Evolutionary conservation across 2,329 filamentous ascomycete genomes (phyloP).

Genomic region (Fusarium annulatum): DNA sequence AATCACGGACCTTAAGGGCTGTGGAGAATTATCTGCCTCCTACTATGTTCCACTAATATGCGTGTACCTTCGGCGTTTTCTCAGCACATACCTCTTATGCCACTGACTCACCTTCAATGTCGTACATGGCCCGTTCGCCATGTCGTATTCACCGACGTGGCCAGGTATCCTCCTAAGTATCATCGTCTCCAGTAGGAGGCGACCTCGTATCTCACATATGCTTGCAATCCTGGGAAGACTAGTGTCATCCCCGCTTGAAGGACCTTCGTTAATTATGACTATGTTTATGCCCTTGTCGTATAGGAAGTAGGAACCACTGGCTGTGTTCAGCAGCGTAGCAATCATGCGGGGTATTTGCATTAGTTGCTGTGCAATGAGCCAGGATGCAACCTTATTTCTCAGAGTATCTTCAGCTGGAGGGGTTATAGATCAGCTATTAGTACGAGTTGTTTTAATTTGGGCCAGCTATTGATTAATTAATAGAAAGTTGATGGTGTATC

Average conservation of each 20-base stretch:
- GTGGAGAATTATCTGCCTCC: neutral
- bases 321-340: neutral
- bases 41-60: neutral
- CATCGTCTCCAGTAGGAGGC: neutral
- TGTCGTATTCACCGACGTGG: neutral
- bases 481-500: neutral
- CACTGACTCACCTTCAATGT: neutral
- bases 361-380: neutral
- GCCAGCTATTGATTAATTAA: neutral
- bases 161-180: no score
- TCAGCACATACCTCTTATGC: neutral
- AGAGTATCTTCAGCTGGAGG: neutral
- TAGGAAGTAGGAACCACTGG: neutral
- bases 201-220: neutral
- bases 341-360: neutral
- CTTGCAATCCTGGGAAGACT: neutral
- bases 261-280: neutral
- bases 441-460: rapidly evolving
- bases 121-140: neutral
- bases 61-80: neutral
- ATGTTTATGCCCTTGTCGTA: neutral
- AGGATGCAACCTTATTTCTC: neutral
- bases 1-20: rapidly evolving
- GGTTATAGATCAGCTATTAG: no score
- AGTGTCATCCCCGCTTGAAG: neutral